Percentiles rank a stretch among this genome's conserved stretches.
Evolutionary conservation across 2,329 filamentous ascomycete species (phyloP).

Genomic region (Orbilia brochopaga): DNA sequence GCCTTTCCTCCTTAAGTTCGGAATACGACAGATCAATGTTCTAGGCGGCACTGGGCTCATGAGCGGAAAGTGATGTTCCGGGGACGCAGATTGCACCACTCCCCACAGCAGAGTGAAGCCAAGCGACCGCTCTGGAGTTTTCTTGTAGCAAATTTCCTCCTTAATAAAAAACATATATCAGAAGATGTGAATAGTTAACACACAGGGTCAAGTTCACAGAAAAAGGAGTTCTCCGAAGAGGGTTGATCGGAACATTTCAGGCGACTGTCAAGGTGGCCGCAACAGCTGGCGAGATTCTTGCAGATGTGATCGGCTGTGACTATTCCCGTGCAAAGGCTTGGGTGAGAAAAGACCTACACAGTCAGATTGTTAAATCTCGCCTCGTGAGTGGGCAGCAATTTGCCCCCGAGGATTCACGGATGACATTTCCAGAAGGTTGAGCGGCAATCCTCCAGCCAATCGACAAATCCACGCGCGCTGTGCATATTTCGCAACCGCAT

Average conservation of each 20-base stretch:
- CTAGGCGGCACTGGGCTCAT: no score
- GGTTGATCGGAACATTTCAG: no score
- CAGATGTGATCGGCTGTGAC: neutral
- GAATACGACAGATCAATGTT: no score
- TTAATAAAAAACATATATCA: conserved; percentile 26
- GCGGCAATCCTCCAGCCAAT: conserved; percentile 24
- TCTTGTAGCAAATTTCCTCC: conserved; percentile 36
- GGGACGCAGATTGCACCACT: no score
- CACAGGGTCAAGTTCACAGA: conserved; percentile 17
- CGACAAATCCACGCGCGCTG: neutral
- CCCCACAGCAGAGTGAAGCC: no score
- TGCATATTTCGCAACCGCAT: neutral
- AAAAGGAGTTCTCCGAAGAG: neutral
- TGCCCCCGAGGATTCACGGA: conserved; percentile 28
- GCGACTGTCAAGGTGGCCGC: no score
- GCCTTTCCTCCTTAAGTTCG: no score
- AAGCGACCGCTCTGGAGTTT: neutral
- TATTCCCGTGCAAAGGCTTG: conserved; percentile 1
- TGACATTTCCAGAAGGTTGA: conserved; percentile 25
- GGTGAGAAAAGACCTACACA: conserved; percentile 10
- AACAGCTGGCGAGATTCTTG: neutral
- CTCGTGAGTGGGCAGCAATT: conserved; percentile 31
- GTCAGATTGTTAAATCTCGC: conserved; percentile 23
- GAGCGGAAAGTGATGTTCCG: no score
- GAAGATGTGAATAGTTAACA: conserved; percentile 29